Conservation (phyloP, 164 flowering plant species). For the Sextonia rubra region DNA sequence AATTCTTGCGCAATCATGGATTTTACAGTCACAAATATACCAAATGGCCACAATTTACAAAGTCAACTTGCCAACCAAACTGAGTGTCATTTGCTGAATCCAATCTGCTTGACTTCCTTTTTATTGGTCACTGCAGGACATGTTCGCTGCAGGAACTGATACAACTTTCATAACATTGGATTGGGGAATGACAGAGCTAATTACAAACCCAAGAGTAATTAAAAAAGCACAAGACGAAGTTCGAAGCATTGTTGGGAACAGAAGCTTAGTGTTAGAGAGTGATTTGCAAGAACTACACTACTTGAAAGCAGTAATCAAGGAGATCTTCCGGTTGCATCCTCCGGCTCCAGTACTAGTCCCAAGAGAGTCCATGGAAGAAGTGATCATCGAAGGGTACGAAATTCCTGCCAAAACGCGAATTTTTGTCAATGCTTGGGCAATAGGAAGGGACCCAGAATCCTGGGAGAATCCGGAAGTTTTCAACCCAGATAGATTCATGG, state of each 20-base stretch:
- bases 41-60: not conserved
- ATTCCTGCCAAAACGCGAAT: constrained; percentile 45
- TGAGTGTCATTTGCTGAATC: not conserved
- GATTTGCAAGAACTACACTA: constrained; percentile 37
- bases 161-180: constrained; percentile 45
- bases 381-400: constrained; percentile 32
- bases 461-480: constrained; percentile 44
- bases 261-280: constrained; percentile 28
- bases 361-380: constrained; percentile 40
- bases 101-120: not conserved
- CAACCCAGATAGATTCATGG: constrained; percentile 50
- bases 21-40: not conserved
- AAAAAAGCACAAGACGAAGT: constrained; percentile 44
- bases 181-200: constrained; percentile 63
- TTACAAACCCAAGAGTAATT: constrained; percentile 38
- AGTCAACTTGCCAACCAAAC: not conserved
- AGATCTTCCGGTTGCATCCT: constrained; percentile 47
- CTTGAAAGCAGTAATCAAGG: constrained; percentile 49
- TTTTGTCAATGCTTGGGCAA: constrained; percentile 48
- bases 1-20: not conserved
- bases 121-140: constrained; percentile 34
- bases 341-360: constrained; percentile 47
- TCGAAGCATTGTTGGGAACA: constrained; percentile 28
- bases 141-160: constrained; percentile 64
- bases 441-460: constrained; percentile 39